Percentiles rank a stretch among this genome's conserved stretches.
Evolutionary conservation across 2,329 filamentous ascomycete species (phyloP).

Genomic region (Thielaviopsis punctulata): DNA sequence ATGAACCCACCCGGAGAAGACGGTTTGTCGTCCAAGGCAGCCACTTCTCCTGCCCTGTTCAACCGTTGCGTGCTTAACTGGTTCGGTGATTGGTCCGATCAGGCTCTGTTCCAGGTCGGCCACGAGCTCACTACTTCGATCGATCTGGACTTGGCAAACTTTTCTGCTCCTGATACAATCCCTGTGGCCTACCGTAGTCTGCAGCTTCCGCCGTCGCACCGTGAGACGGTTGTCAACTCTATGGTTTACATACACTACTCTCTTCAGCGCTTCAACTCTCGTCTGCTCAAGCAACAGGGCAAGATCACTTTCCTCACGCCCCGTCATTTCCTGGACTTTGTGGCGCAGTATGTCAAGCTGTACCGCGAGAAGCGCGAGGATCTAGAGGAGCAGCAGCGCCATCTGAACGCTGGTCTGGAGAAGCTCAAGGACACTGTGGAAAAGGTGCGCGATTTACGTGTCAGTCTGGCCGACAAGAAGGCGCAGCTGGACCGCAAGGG

Average conservation of each 20-base stretch:
- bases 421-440: slow-evolving; percentile 93
- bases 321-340: slow-evolving; percentile 93
- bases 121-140: slow-evolving; percentile 92
- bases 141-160: slow-evolving; percentile 78
- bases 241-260: slow-evolving; percentile 99
- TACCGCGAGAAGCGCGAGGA: slow-evolving; percentile 98
- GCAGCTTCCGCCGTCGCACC: slow-evolving; percentile 68
- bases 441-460: slow-evolving; percentile 84
- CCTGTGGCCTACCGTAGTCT: slow-evolving; percentile 84
- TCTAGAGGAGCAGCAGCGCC: slow-evolving; percentile 92
- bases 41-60: slow-evolving; percentile 94
- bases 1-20: slow-evolving; percentile 93
- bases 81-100: slow-evolving; percentile 99
- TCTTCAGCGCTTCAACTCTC: slow-evolving; percentile 72
- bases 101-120: slow-evolving; percentile 93
- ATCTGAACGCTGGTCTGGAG: slow-evolving; percentile 94
- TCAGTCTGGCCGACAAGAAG: slow-evolving; percentile 87
- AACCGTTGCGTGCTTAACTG: slow-evolving; percentile 99
- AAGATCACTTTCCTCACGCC: slow-evolving; percentile 87
- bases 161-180: slow-evolving; percentile 73
- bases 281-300: slow-evolving; percentile 79
- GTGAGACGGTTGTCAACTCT: slow-evolving; percentile 84
- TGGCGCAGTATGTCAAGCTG: slow-evolving; percentile 90
- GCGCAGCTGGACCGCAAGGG: slow-evolving; percentile 84
- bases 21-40: slow-evolving; percentile 85